These are phyloP conservation scores for Fusarium multiceps DNA, from an alignment of 2,329 filamentous ascomycete species.

Conservation along the genomic window DNA sequence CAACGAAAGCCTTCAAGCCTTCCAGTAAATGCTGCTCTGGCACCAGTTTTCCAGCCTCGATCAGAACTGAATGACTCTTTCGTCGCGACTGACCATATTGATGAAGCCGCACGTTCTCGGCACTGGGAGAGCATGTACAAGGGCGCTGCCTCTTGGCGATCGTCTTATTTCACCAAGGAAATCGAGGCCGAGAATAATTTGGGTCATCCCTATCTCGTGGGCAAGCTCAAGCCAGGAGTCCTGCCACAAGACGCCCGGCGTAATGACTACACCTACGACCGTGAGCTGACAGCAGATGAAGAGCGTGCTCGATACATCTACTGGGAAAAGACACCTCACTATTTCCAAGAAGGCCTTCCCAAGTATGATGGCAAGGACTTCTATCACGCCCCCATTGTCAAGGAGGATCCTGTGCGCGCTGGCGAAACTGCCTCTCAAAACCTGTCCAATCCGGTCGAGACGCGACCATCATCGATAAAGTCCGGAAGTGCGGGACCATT, in stretches of 20 bases:
- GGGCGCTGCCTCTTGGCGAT: conserved; percentile 35
- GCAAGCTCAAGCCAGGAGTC: conserved; percentile 59
- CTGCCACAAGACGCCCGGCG: conserved; percentile 55
- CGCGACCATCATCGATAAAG: conserved; percentile 1
- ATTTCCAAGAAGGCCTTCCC: conserved; percentile 64
- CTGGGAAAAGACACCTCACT: conserved; percentile 67
- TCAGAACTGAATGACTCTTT: conserved; percentile 36
- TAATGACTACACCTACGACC: conserved; percentile 65
- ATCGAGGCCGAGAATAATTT: conserved; percentile 22
- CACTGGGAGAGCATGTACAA: conserved; percentile 18
- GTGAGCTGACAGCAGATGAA: conserved; percentile 69
- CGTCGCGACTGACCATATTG: conserved; percentile 19
- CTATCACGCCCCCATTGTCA: conserved; percentile 67
- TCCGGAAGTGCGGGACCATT: conserved; percentile 34
- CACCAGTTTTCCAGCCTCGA: conserved; percentile 62
- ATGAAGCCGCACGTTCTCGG: conserved; percentile 12
- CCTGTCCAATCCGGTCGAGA: not conserved
- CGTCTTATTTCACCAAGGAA: conserved; percentile 40
- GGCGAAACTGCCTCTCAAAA: not conserved
- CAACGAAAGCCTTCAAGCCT: conserved; percentile 53
- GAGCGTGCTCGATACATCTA: conserved; percentile 68
- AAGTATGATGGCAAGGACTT: conserved; percentile 75
- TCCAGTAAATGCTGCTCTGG: conserved; percentile 60
- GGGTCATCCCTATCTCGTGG: conserved; percentile 64
- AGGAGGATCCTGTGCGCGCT: conserved; percentile 44